Conservation (phyloP, 129 eudicot genomes). For the Helianthus annuus region DNA sequence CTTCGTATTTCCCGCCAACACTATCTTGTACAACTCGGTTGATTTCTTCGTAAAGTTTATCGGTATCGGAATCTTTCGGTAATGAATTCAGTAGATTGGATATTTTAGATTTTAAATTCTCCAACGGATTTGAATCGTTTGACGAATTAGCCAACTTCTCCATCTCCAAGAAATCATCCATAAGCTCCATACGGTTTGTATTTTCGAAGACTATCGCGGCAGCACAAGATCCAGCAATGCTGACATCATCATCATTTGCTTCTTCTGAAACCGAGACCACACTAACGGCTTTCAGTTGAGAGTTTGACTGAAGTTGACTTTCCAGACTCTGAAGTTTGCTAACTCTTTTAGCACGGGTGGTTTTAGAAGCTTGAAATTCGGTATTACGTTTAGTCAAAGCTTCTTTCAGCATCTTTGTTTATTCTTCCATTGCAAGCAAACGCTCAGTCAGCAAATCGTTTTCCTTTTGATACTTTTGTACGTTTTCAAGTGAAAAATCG, state of each 20-base stretch:
- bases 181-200: conserved; percentile 68
- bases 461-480: conserved; percentile 72
- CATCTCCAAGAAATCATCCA: conserved; percentile 98
- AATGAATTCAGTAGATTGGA: conserved; percentile 46
- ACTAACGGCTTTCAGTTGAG: conserved; percentile 44
- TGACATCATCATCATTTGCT: conserved; percentile 70
- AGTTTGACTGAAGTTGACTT: too few species aligned
- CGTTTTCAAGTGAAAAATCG: conserved; percentile 70
- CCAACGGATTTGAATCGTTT: conserved; percentile 40
- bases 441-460: conserved; percentile 67
- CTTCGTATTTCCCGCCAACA: conserved; percentile 38
- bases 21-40: conserved; percentile 46
- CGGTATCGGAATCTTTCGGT: conserved; percentile 47
- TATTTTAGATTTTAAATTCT: conserved; percentile 40
- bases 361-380: conserved; percentile 83
- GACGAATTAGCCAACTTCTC: conserved; percentile 81
- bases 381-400: conserved; percentile 83
- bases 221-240: conserved; percentile 91
- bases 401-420: conserved; percentile 93
- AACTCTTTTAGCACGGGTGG: conserved; percentile 66
- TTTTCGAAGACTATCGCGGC: conserved; percentile 52
- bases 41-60: conserved; percentile 43
- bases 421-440: conserved; percentile 32
- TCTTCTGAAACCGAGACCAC: conserved; percentile 82
- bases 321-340: conserved; percentile 30